Percentiles rank a stretch among this genome's conserved stretches.
phyloP scores from a whole-genome alignment of 2,329 filamentous ascomycete species.

The Venturiaceae sp. region DNA sequence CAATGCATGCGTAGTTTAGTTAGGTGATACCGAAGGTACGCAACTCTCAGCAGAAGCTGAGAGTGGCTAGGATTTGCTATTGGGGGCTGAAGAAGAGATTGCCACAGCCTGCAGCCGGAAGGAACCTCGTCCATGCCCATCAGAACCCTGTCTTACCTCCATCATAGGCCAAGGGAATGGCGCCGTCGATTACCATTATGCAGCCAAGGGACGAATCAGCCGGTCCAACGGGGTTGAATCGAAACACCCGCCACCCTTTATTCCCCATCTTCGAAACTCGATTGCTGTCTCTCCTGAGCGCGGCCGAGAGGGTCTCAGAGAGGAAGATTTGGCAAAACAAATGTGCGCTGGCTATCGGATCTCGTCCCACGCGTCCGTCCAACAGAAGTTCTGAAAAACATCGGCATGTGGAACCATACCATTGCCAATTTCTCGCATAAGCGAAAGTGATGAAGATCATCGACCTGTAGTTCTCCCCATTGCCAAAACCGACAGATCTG shows the following conservation, averaged over 20 bases:
- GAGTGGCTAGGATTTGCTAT: not conserved
- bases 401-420: not conserved
- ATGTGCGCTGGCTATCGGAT: not conserved
- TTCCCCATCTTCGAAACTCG: not conserved
- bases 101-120: not conserved
- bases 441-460: not conserved
- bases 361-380: not conserved
- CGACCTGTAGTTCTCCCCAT: not conserved
- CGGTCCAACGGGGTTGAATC: not conserved
- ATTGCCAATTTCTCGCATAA: not conserved
- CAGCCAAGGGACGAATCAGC: not conserved
- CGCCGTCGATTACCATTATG: not conserved
- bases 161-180: not conserved
- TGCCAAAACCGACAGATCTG: not conserved
- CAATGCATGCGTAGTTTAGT: not conserved
- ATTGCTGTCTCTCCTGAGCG: not conserved
- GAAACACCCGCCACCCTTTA: conserved; percentile 1
- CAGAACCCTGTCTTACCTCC: not conserved
- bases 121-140: not conserved
- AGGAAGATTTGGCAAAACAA: not conserved
- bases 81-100: conserved; percentile 2
- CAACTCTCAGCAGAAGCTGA: not conserved
- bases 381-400: not conserved
- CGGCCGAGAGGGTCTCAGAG: not conserved
- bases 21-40: not conserved